Evolutionary conservation across 805 yeast genomes (phyloP).

Genomic region (Komagataella mondaviorum): DNA sequence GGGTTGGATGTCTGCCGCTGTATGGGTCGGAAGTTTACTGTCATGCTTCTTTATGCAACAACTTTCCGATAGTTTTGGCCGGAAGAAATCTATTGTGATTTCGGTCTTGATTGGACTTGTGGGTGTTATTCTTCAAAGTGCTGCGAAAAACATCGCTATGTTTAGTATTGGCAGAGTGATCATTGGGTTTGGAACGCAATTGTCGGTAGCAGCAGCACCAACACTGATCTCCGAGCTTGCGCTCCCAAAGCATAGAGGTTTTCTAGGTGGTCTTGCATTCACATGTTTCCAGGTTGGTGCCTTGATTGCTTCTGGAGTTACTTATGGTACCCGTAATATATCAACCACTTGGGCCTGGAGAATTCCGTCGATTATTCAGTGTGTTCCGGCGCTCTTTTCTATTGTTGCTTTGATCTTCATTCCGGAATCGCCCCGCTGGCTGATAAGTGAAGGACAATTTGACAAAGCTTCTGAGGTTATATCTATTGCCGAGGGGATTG

Average conservation of each 20-base stretch:
- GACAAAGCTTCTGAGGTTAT: conserved; percentile 15
- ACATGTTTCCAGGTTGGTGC: conserved; percentile 17
- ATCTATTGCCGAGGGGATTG: neutral
- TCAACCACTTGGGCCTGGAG: conserved; percentile 18
- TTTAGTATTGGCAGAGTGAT: conserved; percentile 22
- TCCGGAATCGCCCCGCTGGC: conserved; percentile 21
- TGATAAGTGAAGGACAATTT: conserved; percentile 12
- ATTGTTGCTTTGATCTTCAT: conserved; percentile 10
- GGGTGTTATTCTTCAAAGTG: conserved; percentile 24
- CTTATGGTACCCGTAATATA: conserved; percentile 14
- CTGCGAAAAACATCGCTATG: conserved; percentile 22
- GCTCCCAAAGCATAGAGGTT: conserved; percentile 17
- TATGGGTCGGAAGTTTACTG: conserved; percentile 14
- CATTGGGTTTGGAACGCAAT: conserved; percentile 20
- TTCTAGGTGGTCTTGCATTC: conserved; percentile 14
- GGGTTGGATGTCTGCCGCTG: conserved; percentile 15
- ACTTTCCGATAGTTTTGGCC: conserved; percentile 14
- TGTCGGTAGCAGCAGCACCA: conserved; percentile 19
- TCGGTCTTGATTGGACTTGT: conserved; percentile 13
- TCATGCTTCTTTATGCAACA: conserved; percentile 14
- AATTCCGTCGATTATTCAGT: conserved; percentile 13
- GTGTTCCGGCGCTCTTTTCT: conserved; percentile 12
- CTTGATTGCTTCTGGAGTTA: conserved; percentile 15
- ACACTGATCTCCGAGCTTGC: conserved; percentile 21
- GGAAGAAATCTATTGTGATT: conserved; percentile 15